Evolutionary conservation across 1,284 basidiomycete genomes (phyloP).

Genomic region (Rhodofomes roseus): DNA sequence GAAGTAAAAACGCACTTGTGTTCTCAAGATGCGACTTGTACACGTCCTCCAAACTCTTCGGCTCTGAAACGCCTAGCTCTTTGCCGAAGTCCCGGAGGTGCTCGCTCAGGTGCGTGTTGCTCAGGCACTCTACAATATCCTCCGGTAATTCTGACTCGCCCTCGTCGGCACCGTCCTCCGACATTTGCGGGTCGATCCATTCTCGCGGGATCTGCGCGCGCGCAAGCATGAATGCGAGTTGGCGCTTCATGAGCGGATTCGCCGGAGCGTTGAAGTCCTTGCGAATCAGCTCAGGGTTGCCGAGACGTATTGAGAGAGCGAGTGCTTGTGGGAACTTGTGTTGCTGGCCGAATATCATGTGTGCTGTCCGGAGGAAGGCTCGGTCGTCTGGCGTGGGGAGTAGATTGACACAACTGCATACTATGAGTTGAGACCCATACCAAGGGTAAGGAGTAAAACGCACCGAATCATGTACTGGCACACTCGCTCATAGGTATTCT

Average conservation of each 20-base stretch:
- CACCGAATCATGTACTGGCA: constrained; percentile 97
- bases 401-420: constrained; percentile 79
- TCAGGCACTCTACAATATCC: constrained; percentile 82
- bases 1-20: constrained; percentile 48
- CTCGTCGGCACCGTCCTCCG: constrained; percentile 55
- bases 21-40: constrained; percentile 98
- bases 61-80: constrained; percentile 88
- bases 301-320: constrained; percentile 82
- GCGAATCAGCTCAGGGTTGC: constrained; percentile 78
- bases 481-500: constrained; percentile 90
- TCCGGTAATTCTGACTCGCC: constrained; percentile 70
- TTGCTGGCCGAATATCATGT: constrained; percentile 87
- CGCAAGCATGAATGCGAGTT: constrained; percentile 92
- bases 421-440: neutral
- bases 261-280: constrained; percentile 85
- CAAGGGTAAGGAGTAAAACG: constrained; percentile 25
- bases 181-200: constrained; percentile 67
- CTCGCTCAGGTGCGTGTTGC: constrained; percentile 79
- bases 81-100: constrained; percentile 94
- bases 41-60: constrained; percentile 93
- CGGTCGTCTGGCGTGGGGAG: constrained; percentile 93
- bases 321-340: constrained; percentile 92
- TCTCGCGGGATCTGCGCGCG: constrained; percentile 90
- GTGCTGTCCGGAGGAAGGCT: constrained; percentile 87
- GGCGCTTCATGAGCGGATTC: constrained; percentile 93